Base-by-base conservation (phyloP, 352 stramenopile genomes). In the Pythium plurisporium region DNA sequence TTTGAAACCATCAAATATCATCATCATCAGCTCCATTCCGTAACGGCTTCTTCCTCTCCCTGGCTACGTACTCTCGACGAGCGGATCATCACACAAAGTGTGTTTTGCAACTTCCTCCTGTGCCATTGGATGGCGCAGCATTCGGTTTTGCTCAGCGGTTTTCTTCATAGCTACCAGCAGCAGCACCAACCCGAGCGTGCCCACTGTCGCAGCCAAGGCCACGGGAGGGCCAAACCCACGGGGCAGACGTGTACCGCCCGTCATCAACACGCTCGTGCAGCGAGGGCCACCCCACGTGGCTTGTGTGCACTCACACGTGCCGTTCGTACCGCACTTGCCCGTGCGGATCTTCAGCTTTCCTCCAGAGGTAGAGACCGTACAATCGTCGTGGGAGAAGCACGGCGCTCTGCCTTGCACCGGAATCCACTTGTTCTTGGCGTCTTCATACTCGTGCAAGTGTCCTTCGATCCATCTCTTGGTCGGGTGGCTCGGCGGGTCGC, bases 381-480 rank as follows among this genome's bases (percentile, higher is more conserved):
- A 63, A 29, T 63, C 55, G n/a, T 34, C 23, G 31, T 65, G 36
- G 11, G 26, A 62, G 5, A 40, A 47, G 11, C 29, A 69, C 12
- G 62, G 27, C 34, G 54, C 45, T 1, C 45, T 45, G 22, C 62
- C 48, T 4, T 22, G 14, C 20, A 65, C 54, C 2, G 48, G 22
- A n/a, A 64, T 36, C 34, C 45, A 42, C 50, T 38, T 36, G 43
- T 69, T 69, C 30, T 45, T 42, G 37, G 23, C 20, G 43, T 65
- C 40, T 45, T 55, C 20, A 25, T 69, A 64, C 20, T 54, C 38
- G 20, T 45, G 19, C 8, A 64, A 17, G 23, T 68, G 60, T 2
- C 37, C 60, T 17, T 69, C 31, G 30, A 69, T 69, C 44, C 46
- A 69, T 29, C 55, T 29, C 30, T 47, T 53, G 22, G 62, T 69